Conservation (phyloP, 352 stramenopile genomes). For the Blastocystis sp. region DNA sequence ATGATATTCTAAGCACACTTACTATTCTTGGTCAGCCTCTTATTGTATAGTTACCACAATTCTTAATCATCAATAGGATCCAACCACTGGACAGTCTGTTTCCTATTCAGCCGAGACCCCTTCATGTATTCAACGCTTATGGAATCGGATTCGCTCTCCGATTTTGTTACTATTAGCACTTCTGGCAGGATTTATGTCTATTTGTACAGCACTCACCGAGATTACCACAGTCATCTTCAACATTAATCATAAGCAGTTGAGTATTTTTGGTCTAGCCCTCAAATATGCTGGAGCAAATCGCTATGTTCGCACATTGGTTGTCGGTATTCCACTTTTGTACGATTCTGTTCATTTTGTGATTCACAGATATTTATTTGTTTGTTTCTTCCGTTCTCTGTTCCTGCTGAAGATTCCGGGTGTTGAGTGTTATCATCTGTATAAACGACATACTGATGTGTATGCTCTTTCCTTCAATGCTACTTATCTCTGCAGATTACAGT, state of each 20-base stretch:
- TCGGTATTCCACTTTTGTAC: neutral
- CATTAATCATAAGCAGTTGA: neutral
- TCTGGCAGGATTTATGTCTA: slow-evolving; percentile 3
- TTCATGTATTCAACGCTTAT: neutral
- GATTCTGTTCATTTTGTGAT: neutral
- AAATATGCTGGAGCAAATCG: neutral
- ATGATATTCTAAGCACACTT: neutral
- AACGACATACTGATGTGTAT: slow-evolving; percentile 58
- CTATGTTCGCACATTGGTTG: neutral
- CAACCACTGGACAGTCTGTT: neutral
- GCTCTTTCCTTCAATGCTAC: slow-evolving; percentile 58
- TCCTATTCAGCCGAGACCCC: neutral
- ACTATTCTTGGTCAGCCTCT: slow-evolving; percentile 5
- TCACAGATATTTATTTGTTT: slow-evolving; percentile 50
- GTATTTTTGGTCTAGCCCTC: neutral
- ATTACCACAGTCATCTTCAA: slow-evolving; percentile 31
- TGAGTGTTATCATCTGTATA: slow-evolving; percentile 42
- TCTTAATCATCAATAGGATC: neutral
- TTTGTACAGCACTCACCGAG: neutral
- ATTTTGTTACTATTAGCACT: neutral
- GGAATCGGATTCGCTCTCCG: neutral
- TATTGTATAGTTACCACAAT: neutral
- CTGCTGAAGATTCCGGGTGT: slow-evolving; percentile 41
- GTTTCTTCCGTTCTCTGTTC: slow-evolving; percentile 63
- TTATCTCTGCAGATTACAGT: slow-evolving; percentile 62